Evolutionary conservation across 768 basidiomycete genomes (phyloP), one percentile per base, ranked within the genome.

Genomic region (Podaxis rugospora): DNA sequence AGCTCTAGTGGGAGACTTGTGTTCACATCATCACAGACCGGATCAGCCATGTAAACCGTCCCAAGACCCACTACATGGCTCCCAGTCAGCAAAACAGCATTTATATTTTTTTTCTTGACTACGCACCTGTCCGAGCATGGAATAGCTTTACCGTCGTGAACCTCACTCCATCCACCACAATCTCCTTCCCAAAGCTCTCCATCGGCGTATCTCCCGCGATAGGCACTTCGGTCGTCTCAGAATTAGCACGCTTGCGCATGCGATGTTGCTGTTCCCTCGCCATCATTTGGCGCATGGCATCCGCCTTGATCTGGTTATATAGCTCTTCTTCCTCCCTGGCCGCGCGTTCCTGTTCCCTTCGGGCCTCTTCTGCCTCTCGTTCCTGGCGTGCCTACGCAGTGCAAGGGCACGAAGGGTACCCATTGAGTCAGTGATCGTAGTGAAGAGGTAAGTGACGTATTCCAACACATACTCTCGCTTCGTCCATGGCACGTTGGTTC

Each of bases 71-170:
- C 91, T 87, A 63, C 23, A 32, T 32, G 32, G 32, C 32, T 32
- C 32, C 32, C 32, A 21, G 18, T 51, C 7, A 25, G 23, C 16
- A 18, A 42, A 2, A 53, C 18, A 57, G 53, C 37, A 18, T 60
- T 49, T 49, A 49, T 27, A 3, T 7, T 9, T 32, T 7, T 5
- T 32, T 32, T 32, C 9, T 9, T 32, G 32, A 53, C 10, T 13
- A 72, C 77, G 18, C 60, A 90, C 90, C 87, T 70, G 79, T 76
- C n/a, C 80, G 78, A 5, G 89, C 86, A 69, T 89, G 89, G 67
- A 88, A 91, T 46, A 91, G 74, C 68, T 83, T 86, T 52, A 93
- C 90, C 0, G 81, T 77, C 63, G 73, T 79, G 66, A 93, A 93
- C 18, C 68, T 71, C 36, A 87, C 75, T 0, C 83, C 88, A 37